These are phyloP conservation scores for Mucor saturninus DNA, from an alignment of 371 early-diverging fungal species.

Conservation along the genomic window DNA sequence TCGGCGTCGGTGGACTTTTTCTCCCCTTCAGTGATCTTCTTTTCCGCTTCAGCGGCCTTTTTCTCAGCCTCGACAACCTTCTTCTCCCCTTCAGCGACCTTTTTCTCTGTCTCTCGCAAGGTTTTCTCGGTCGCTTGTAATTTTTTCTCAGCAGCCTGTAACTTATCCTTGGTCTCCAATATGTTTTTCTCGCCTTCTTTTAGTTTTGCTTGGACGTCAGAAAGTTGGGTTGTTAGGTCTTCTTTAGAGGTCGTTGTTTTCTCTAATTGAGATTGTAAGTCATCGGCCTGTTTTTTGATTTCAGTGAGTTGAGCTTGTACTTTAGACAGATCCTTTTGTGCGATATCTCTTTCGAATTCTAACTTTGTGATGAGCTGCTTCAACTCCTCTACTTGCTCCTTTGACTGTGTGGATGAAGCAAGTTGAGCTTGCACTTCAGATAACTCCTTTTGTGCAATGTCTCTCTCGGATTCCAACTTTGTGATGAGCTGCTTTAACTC, in stretches of 20 bases:
- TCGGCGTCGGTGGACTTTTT: conserved; percentile 4
- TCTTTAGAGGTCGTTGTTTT: conserved; percentile 20
- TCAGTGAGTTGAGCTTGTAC: neutral
- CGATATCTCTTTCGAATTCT: too few species aligned
- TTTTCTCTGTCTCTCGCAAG: neutral
- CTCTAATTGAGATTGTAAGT: conserved; percentile 10
- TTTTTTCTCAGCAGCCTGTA: too few species aligned
- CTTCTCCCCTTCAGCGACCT: neutral
- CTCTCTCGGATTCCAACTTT: too few species aligned
- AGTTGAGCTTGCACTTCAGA: too few species aligned
- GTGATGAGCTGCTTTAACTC: too few species aligned
- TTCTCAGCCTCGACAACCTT: neutral
- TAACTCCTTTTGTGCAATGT: too few species aligned
- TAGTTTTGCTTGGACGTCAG: conserved; percentile 18
- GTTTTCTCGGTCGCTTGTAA: conserved; percentile 32
- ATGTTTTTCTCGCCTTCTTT: neutral
- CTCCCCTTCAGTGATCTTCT: conserved; percentile 2
- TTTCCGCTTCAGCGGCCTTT: neutral
- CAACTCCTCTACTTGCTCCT: too few species aligned
- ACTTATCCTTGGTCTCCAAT: too few species aligned
- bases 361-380: too few species aligned
- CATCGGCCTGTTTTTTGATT: neutral
- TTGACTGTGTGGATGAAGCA: too few species aligned
- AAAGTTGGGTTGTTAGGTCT: conserved; percentile 27
- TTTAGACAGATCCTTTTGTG: too few species aligned